These are phyloP conservation scores for Lodderomyces orthopsilosis DNA, from an alignment of 1,139 yeast species.

Conservation along the genomic window DNA sequence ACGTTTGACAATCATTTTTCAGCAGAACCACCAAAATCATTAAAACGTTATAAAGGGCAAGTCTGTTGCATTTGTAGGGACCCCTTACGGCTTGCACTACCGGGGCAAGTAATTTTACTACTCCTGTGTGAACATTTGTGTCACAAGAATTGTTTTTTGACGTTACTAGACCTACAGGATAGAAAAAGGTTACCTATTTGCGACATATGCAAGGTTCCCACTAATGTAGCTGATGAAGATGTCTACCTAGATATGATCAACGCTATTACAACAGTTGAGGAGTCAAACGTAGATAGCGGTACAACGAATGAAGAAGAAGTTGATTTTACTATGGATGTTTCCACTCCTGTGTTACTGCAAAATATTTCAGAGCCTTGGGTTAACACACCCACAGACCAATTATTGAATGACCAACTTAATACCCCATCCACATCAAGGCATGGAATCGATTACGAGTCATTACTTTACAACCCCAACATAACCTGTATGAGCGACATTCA, in stretches of 20 bases:
- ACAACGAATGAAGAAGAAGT: neutral
- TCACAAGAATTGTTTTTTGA: conserved; percentile 28
- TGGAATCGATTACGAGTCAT: conserved; percentile 4
- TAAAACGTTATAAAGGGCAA: conserved; percentile 9
- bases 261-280: neutral
- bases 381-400: neutral
- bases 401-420: conserved; percentile 10
- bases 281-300: neutral
- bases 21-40: neutral
- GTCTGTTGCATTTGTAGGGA: conserved; percentile 33
- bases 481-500: conserved; percentile 17
- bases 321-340: neutral
- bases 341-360: neutral
- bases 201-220: conserved; percentile 15
- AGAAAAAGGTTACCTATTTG: conserved; percentile 18
- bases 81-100: conserved; percentile 15
- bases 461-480: conserved; percentile 21
- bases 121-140: conserved; percentile 29
- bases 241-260: conserved; percentile 5
- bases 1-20: neutral
- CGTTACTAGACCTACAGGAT: conserved; percentile 9
- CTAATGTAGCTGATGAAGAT: conserved; percentile 8
- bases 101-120: conserved; percentile 25
- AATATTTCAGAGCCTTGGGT: neutral
- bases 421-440: conserved; percentile 19